A percentile compares a stretch with the other conserved stretches of the same genome.
phyloP scores from a whole-genome alignment of 2,329 filamentous ascomycete species.

The Onygenales sp. region DNA sequence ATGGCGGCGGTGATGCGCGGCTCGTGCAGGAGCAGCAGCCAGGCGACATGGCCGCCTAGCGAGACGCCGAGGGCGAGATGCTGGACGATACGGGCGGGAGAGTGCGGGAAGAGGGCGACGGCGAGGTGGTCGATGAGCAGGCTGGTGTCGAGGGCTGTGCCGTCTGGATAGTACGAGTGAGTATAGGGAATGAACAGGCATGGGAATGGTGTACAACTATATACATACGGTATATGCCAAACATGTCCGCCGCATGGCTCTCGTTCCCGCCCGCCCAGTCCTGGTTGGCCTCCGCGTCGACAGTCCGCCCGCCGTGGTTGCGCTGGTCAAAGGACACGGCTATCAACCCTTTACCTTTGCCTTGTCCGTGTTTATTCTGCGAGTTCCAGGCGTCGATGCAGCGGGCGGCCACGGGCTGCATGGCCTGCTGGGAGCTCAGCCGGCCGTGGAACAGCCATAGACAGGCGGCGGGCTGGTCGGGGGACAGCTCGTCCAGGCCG shows the following conservation, averaged over 20 bases:
- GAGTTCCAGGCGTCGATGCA: slow-evolving; percentile 58
- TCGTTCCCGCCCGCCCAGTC: slow-evolving; percentile 70
- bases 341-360: slow-evolving; percentile 51
- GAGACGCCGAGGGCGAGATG: slow-evolving; percentile 75
- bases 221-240: slow-evolving; percentile 56
- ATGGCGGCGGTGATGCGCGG: slow-evolving; percentile 68
- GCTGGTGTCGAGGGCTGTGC: slow-evolving; percentile 63
- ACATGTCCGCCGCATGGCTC: slow-evolving; percentile 84
- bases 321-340: slow-evolving; percentile 82
- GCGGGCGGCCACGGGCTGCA: slow-evolving; percentile 62
- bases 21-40: slow-evolving; percentile 72
- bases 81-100: slow-evolving; percentile 39
- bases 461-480: slow-evolving; percentile 54
- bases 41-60: slow-evolving; percentile 76
- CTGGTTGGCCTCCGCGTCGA: slow-evolving; percentile 59
- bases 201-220: too few relatives aligned
- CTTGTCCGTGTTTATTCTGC: slow-evolving; percentile 18
- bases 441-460: slow-evolving; percentile 89
- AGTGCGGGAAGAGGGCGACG: slow-evolving; percentile 57
- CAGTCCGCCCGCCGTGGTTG: slow-evolving; percentile 70
- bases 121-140: slow-evolving; percentile 66
- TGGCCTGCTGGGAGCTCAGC: slow-evolving; percentile 57
- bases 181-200: too few relatives aligned
- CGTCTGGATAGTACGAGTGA: slow-evolving; percentile 28
- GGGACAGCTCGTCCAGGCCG: slow-evolving; percentile 63